Base-by-base conservation (phyloP, 768 basidiomycete genomes). In the Termitomyces sp. region DNA sequence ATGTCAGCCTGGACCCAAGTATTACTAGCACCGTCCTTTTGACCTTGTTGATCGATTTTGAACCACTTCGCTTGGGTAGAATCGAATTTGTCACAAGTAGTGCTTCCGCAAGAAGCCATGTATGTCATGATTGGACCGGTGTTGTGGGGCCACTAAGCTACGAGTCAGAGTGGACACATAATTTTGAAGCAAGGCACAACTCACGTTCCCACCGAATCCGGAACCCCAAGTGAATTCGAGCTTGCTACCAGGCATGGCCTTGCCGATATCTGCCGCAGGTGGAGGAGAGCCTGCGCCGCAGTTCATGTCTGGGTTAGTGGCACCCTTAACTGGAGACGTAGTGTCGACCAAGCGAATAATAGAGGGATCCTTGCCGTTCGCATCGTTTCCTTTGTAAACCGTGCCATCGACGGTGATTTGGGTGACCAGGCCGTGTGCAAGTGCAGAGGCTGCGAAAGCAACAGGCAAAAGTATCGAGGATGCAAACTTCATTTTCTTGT, bases 111-210 rank as follows among this genome's bases (percentile, higher is more conserved):
- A 30, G 75, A 72, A 2, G 88, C 80, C 81, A 92, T 79, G 68
- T 92, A 92, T 36, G 87, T 89, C 72, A 91, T 74, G 74, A 89
- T 74, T 12, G 88, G 89, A 4, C 88, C 89, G 14, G 74, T 83
- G 59, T 86, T 73, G 65, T 89, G 78, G 28, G 76, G 76, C 77
- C 77, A 79, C 78, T 79, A 50, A 28, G 18, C 35, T 26, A 8
- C 7, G 5, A 23, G 44, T 56, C 55, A 56, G 55, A 35, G n/a
- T 26, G 6, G 33, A 10, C 12, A 47, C 16, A 10, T 1, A 2
- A 54, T 52, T 4, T 28, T 16, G 6, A n/a, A 20, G 12, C 18
- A n/a, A 13, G 41, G 12, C 6, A 13, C 10, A 1, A 70, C 76
- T 30, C 60, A 79, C 77, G 46, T 67, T 63, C 5, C 49, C 49